Base-by-base conservation (phyloP, 768 basidiomycete species). In the Steccherinum ochraceum region DNA sequence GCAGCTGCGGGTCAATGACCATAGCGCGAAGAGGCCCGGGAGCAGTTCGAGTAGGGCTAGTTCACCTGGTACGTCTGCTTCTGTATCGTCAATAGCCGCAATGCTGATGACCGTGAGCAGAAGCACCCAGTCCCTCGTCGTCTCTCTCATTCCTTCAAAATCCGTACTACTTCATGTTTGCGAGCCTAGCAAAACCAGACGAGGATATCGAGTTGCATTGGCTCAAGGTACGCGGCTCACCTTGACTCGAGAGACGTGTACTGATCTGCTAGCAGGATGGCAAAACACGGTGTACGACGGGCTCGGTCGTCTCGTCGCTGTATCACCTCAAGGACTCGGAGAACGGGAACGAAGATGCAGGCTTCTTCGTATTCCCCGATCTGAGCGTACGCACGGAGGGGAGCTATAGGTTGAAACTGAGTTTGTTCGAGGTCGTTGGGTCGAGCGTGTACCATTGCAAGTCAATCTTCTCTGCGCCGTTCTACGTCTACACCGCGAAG, bases 301-400 rank as follows among this genome's bases (percentile, higher is more conserved):
- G 93, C 26, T 87, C 83, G 2, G 89, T 92, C 25, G 94, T 97
- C 3, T 90, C 88, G 1, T 88, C 84, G 1, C 72, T 97, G 11
- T 96, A 95, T 64, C 93, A 95, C 62, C 76, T 96, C 50, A 95
- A 93, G 51, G 69, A 70, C 45, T 61, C 76, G 24, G 81, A 85
- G 55, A 75, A 80, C 55, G 69, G 71, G 48, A 75, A 75, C 54
- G 63, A 72, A 64, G 89, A 91, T 59, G 91, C 90, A 5, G 93
- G 91, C 0, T 93, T 94, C 72, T 98, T 98, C 62, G 93, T 96
- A 25, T 98, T 98, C 60, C 94, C 94, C 0, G 94, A 96, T 66
- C 76, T 98, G 21, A 88, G 86, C 53, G 91, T 97, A 4, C 74
- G 92, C 53, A 92, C 90, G 2, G 94, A 97, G 66, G 94, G 94